Evolutionary conservation across 306 rosid species (phyloP).

Genomic region (Senna siamea): DNA sequence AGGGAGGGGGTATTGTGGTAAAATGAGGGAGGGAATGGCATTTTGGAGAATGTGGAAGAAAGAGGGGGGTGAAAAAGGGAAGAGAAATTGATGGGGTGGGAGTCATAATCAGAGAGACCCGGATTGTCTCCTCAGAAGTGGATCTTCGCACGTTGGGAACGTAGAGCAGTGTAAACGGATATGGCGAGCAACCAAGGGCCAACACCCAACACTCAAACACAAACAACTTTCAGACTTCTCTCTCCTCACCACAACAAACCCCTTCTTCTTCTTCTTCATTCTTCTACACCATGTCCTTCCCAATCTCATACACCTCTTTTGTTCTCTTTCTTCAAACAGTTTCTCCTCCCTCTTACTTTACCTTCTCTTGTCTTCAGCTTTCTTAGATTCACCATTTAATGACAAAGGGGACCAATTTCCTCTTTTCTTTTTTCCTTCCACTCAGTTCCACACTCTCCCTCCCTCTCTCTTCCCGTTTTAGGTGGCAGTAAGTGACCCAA

Average conservation of each 20-base stretch:
- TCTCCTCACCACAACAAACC: too few species aligned
- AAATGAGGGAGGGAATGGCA: too few species aligned
- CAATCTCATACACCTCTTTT: background rate
- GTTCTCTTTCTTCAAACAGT: too few species aligned
- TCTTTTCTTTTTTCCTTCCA: background rate
- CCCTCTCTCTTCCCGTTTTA: background rate
- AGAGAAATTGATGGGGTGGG: constrained; percentile 3
- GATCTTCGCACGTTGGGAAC: constrained; percentile 76
- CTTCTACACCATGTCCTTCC: background rate
- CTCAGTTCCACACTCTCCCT: too few species aligned
- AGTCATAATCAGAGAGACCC: constrained; percentile 67
- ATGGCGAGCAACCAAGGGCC: constrained; percentile 23
- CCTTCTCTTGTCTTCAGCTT: constrained; percentile 3
- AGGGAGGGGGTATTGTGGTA: too few species aligned
- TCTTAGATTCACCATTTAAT: constrained; percentile 6
- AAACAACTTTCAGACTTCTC: too few species aligned
- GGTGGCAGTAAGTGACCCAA: background rate
- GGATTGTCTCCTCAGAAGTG: constrained; percentile 69
- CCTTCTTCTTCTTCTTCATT: too few species aligned
- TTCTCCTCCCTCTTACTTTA: background rate
- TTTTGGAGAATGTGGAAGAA: background rate
- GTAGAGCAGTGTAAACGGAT: constrained; percentile 33
- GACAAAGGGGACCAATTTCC: background rate
- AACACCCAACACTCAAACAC: too few species aligned
- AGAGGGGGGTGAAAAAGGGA: constrained; percentile 42